Percentiles rank a stretch among this genome's conserved stretches.
Conservation (phyloP, 2,329 filamentous ascomycete species). For the Aspergillus nomiae region DNA sequence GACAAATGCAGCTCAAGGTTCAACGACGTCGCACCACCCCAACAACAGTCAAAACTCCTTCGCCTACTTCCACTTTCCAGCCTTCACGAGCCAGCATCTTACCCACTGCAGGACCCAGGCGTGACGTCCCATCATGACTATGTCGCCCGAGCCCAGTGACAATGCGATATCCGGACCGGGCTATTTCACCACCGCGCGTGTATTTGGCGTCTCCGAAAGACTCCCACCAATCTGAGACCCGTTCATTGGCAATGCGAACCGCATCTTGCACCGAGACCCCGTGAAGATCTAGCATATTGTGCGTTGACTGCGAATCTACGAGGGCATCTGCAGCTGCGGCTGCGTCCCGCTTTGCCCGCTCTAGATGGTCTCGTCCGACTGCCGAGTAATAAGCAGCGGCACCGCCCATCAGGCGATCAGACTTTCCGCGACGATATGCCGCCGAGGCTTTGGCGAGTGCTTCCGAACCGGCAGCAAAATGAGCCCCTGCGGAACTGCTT, state of each 20-base stretch:
- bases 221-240: slow-evolving; percentile 75
- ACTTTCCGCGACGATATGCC: slow-evolving; percentile 64
- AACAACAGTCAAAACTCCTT: slow-evolving; percentile 69
- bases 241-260: slow-evolving; percentile 71
- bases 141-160: slow-evolving; percentile 82
- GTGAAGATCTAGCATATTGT: slow-evolving; percentile 72
- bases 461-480: slow-evolving; percentile 50
- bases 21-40: slow-evolving; percentile 51
- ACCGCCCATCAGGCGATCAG: slow-evolving; percentile 72
- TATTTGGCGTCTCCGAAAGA: slow-evolving; percentile 66
- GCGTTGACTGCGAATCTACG: slow-evolving; percentile 67
- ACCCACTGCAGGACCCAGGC: slow-evolving; percentile 77
- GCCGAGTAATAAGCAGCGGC: slow-evolving; percentile 76
- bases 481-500: slow-evolving; percentile 43
- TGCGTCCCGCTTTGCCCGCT: slow-evolving; percentile 58
- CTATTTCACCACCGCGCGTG: slow-evolving; percentile 44
- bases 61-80: slow-evolving; percentile 76
- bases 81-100: slow-evolving; percentile 74
- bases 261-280: slow-evolving; percentile 80
- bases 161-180: slow-evolving; percentile 66
- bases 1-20: slow-evolving; percentile 12
- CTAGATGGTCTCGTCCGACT: slow-evolving; percentile 65
- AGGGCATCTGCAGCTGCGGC: slow-evolving; percentile 70
- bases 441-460: slow-evolving; percentile 61
- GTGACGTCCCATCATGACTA: slow-evolving; percentile 73